These are phyloP conservation scores for Actinomortierella wolfii DNA, from an alignment of 371 early-diverging fungal species.

Conservation along the genomic window DNA sequence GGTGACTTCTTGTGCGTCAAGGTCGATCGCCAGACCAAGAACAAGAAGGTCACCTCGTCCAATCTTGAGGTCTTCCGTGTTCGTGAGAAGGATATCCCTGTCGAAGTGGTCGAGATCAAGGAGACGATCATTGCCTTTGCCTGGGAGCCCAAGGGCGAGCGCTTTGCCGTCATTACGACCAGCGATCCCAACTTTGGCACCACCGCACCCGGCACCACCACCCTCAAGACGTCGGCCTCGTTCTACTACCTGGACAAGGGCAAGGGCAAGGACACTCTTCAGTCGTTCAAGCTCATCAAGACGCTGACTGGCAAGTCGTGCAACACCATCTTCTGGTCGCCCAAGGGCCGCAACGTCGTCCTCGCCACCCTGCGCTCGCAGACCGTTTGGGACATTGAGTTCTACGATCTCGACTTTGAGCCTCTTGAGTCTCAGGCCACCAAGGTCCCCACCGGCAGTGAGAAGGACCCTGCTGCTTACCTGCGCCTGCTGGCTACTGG, in stretches of 20 bases:
- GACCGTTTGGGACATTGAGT: slow-evolving; percentile 85
- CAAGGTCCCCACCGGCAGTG: slow-evolving; percentile 53
- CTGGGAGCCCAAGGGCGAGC: slow-evolving; percentile 94
- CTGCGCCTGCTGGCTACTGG: slow-evolving; percentile 69
- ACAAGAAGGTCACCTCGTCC: slow-evolving; percentile 88
- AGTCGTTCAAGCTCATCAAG: slow-evolving; percentile 75
- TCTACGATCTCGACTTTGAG: slow-evolving; percentile 90
- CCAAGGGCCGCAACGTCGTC: slow-evolving; percentile 93
- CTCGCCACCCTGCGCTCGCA: slow-evolving; percentile 86
- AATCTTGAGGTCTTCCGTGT: slow-evolving; percentile 95
- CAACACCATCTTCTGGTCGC: slow-evolving; percentile 93
- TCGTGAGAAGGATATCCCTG: slow-evolving; percentile 91
- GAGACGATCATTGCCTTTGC: slow-evolving; percentile 83
- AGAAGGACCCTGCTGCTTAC: slow-evolving; percentile 54
- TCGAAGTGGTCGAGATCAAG: slow-evolving; percentile 92
- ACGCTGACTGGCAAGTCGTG: slow-evolving; percentile 79
- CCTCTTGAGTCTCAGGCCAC: slow-evolving; percentile 59
- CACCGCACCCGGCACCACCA: slow-evolving; percentile 62
- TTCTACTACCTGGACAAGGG: slow-evolving; percentile 83
- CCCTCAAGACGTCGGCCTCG: slow-evolving; percentile 75
- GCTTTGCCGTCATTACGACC: slow-evolving; percentile 86
- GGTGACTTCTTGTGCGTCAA: slow-evolving; percentile 92
- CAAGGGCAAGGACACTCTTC: slow-evolving; percentile 54
- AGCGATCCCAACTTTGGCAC: slow-evolving; percentile 60
- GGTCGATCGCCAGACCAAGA: slow-evolving; percentile 91